phyloP scores from a whole-genome alignment of 306 rosid genomes.

The Citrullus colocynthis region DNA sequence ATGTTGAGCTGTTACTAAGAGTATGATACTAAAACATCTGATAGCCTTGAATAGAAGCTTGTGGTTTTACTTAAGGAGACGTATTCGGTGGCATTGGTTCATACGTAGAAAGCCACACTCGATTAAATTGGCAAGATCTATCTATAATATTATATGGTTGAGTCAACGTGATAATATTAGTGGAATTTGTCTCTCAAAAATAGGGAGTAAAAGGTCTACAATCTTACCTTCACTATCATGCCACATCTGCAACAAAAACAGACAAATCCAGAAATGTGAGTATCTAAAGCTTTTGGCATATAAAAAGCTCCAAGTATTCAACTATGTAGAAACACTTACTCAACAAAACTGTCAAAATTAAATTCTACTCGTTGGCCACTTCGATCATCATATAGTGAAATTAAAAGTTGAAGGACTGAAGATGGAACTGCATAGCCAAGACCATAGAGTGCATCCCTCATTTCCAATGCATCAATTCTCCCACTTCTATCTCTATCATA shows the following conservation, averaged over 20 bases:
- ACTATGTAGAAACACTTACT: conserved; percentile 39
- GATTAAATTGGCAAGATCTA: background rate
- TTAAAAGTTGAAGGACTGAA: conserved; percentile 59
- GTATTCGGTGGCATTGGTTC: background rate
- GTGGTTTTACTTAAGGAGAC: background rate
- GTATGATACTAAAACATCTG: background rate
- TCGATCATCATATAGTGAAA: conserved; percentile 58
- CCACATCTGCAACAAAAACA: conserved; percentile 64
- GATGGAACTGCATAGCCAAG: conserved; percentile 62
- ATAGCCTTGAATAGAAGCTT: background rate
- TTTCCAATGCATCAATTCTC: conserved; percentile 61
- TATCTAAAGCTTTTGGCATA: background rate
- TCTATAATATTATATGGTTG: background rate
- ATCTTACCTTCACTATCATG: conserved; percentile 71
- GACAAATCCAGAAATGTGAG: conserved; percentile 9
- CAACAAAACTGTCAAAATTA: conserved; percentile 62
- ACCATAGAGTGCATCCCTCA: conserved; percentile 84
- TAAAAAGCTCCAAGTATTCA: background rate
- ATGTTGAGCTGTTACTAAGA: background rate
- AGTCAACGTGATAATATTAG: background rate
- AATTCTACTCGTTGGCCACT: conserved; percentile 47
- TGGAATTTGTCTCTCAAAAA: background rate
- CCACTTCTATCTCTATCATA: conserved; percentile 84
- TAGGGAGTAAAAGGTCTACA: background rate
- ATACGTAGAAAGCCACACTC: background rate